A percentile compares a stretch with the other conserved stretches of the same genome.
phyloP scores from a whole-genome alignment of 495 filamentous ascomycete species.

The Endocarpon pusillum region DNA sequence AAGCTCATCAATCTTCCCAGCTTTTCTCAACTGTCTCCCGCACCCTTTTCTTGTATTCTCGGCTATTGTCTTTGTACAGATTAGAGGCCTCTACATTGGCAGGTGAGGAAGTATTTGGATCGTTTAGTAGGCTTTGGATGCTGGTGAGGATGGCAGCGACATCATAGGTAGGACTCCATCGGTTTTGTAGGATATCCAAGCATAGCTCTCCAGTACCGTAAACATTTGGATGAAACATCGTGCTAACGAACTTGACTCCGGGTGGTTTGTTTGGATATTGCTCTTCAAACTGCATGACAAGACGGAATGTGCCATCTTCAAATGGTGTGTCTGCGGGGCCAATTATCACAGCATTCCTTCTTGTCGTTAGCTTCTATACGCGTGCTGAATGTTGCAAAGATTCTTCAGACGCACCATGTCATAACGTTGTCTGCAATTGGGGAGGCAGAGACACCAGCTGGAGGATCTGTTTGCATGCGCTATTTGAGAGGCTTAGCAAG shows the following conservation, averaged over 20 bases:
- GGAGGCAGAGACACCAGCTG: slow-evolving; percentile 90
- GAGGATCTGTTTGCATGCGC: slow-evolving; percentile 99
- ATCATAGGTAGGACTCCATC: slow-evolving; percentile 98
- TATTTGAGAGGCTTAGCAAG: no score
- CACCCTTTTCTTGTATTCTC: slow-evolving; percentile 90
- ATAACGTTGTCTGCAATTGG: slow-evolving; percentile 97
- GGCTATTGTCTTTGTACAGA: slow-evolving; percentile 93
- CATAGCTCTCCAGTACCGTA: slow-evolving; percentile 95
- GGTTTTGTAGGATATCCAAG: slow-evolving; percentile 91
- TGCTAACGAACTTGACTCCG: slow-evolving; percentile 92
- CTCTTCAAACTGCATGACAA: slow-evolving; percentile 98
- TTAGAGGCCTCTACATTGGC: slow-evolving; percentile 98
- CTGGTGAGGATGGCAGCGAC: slow-evolving; percentile 94
- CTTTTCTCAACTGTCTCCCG: slow-evolving; percentile 97
- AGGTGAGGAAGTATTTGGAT: slow-evolving; percentile 92
- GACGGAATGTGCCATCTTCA: slow-evolving; percentile 91
- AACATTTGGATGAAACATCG: slow-evolving; percentile 98
- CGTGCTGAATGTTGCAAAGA: slow-evolving; percentile 4
- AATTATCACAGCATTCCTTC: slow-evolving; percentile 97
- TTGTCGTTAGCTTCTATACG: not conserved
- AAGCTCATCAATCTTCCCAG: slow-evolving; percentile 65
- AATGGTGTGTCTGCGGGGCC: slow-evolving; percentile 95
- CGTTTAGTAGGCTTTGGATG: slow-evolving; percentile 96
- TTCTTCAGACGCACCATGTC: slow-evolving; percentile 58
- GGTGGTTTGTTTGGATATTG: slow-evolving; percentile 97